phyloP scores from a whole-genome alignment of 1,284 basidiomycete genomes.

The Fomitopsis pinicola region DNA sequence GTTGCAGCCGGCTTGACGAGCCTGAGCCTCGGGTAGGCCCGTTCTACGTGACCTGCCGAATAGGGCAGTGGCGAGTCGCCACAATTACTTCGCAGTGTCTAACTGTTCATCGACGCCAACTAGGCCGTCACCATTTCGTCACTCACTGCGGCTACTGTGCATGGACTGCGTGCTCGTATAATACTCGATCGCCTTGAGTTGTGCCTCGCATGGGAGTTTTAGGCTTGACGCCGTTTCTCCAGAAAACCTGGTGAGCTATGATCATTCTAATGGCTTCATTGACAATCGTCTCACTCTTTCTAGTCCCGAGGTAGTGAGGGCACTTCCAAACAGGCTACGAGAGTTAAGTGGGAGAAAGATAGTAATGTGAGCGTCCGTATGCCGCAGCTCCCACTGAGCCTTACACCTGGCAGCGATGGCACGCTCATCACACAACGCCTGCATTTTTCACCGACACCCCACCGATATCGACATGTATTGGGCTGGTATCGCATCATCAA shows the following conservation, averaged over 20 bases:
- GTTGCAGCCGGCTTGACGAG: too few relatives aligned
- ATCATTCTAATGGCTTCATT: not conserved
- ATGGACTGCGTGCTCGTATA: too few relatives aligned
- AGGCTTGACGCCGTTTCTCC: slow-evolving; percentile 5
- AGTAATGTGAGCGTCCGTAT: slow-evolving; percentile 3
- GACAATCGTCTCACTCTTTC: not conserved
- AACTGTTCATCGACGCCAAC: too few relatives aligned
- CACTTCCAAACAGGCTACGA: slow-evolving; percentile 5
- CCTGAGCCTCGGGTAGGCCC: too few relatives aligned
- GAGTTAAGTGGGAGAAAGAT: slow-evolving; percentile 7
- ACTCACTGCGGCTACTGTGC: too few relatives aligned
- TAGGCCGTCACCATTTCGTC: too few relatives aligned
- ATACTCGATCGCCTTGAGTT: not conserved
- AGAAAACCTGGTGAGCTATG: slow-evolving; percentile 5
- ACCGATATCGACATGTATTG: slow-evolving; percentile 62
- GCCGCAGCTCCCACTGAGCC: not conserved
- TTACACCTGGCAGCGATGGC: slow-evolving; percentile 52
- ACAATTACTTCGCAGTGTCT: too few relatives aligned
- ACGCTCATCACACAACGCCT: slow-evolving; percentile 78
- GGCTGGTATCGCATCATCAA: slow-evolving; percentile 70
- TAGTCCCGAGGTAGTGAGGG: slow-evolving; percentile 7
- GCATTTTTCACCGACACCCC: slow-evolving; percentile 61
- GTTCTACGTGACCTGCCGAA: too few relatives aligned
- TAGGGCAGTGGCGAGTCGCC: too few relatives aligned
- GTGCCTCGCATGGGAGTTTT: slow-evolving; percentile 7